These are phyloP conservation scores for Lasiosphaeria hispida DNA, from an alignment of 495 filamentous ascomycete species.

Conservation along the genomic window DNA sequence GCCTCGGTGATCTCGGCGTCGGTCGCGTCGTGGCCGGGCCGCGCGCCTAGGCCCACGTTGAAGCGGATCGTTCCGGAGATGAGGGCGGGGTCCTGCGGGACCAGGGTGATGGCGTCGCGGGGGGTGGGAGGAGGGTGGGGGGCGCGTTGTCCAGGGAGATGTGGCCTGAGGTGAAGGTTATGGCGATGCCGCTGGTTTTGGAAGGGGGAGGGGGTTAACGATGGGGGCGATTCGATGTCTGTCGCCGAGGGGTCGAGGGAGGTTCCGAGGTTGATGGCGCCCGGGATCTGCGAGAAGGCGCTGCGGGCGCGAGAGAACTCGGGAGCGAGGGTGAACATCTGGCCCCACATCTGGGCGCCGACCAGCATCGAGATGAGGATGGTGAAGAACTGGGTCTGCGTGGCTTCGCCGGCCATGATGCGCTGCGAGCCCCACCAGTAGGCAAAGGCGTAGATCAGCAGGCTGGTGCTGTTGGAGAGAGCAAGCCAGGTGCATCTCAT, in stretches of 20 bases:
- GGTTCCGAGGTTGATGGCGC: conserved; percentile 14
- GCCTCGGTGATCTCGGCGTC: conserved; percentile 55
- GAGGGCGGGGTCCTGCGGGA: conserved; percentile 60
- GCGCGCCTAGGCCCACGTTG: conserved; percentile 54
- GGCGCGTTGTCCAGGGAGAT: conserved; percentile 52
- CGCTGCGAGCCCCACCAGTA: conserved; percentile 73
- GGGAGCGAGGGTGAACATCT: conserved; percentile 29
- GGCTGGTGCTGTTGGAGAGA: conserved; percentile 68
- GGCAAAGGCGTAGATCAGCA: conserved; percentile 75
- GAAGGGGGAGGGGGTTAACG: conserved; percentile 8
- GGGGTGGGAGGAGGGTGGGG: conserved; percentile 43
- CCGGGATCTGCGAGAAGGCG: conserved; percentile 20
- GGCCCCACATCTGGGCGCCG: conserved; percentile 31
- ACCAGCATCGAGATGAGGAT: conserved; percentile 54
- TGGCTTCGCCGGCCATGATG: conserved; percentile 62
- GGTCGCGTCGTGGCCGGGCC: conserved; percentile 38
- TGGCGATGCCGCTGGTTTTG: conserved; percentile 29
- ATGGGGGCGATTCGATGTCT: conserved; percentile 1
- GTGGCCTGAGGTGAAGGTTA: conserved; percentile 55
- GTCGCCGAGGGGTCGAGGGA: background rate
- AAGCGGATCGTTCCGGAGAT: conserved; percentile 52
- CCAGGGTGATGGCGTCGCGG: conserved; percentile 53
- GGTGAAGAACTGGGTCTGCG: conserved; percentile 74
- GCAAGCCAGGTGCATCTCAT: conserved; percentile 58
- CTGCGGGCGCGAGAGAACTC: conserved; percentile 29